These are phyloP conservation scores for Aureobasidium leucospermi DNA, from an alignment of 2,329 filamentous ascomycete species.

Conservation along the genomic window DNA sequence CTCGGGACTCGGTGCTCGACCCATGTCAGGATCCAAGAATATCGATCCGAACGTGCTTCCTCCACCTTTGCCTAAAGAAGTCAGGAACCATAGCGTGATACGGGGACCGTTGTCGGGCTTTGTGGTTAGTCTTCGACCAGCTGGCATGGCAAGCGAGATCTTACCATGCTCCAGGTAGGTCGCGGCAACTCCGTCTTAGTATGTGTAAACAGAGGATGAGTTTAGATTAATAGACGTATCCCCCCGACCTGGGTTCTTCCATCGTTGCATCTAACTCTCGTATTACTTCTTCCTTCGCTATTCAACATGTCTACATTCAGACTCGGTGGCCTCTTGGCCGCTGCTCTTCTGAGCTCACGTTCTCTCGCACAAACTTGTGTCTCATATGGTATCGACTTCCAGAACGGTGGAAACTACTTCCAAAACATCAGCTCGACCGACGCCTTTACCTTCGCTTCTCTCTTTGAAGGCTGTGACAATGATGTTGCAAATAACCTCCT, in stretches of 20 bases:
- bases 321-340: neutral
- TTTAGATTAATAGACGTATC: slow-evolving; percentile 1
- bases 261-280: neutral
- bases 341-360: slow-evolving; percentile 5
- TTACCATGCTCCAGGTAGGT: neutral
- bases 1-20: neutral
- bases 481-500: slow-evolving; percentile 37
- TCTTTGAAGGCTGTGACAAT: slow-evolving; percentile 33
- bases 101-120: neutral
- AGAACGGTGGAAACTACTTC: slow-evolving; percentile 38
- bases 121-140: neutral
- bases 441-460: slow-evolving; percentile 36
- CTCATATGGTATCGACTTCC: slow-evolving; percentile 33
- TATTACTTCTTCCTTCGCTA: neutral
- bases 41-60: neutral
- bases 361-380: slow-evolving; percentile 18
- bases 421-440: slow-evolving; percentile 37
- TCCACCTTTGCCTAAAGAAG: neutral
- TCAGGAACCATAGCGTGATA: neutral
- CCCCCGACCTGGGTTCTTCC: neutral
- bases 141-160: neutral
- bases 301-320: neutral
- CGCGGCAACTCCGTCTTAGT: neutral
- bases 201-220: neutral
- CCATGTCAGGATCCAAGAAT: neutral